Base-by-base conservation (phyloP, 2,329 filamentous ascomycete genomes). In the Escovopsis sp. region DNA sequence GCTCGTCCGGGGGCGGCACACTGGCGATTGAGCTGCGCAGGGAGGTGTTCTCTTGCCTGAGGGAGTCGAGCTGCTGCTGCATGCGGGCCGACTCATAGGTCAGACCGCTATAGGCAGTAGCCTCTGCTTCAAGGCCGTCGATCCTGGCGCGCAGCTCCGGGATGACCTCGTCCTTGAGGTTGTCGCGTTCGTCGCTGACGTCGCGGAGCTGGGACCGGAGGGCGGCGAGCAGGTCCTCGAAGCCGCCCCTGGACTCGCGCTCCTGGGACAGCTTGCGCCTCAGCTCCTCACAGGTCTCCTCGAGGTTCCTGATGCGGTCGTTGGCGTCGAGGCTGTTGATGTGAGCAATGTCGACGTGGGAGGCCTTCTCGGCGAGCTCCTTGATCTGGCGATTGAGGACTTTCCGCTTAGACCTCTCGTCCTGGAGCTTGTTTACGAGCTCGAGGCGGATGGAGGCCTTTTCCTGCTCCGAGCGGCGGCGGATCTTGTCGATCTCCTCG, bases 151-250 rank as follows among this genome's bases (percentile, higher is more conserved):
- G 72, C 35, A 94, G 63, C 48, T 85, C 74, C 14, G 87, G 85
- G 2, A 94, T 75, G 28, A 93, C 67, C 55, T 93, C 84, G 43
- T 96, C 87, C 19, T 84, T 78, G 13, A 96, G 70, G 47, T 92
- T 88, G 56, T 98, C 90, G 35, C 86, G 76, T 58, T 98, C 87
- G 45, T 90, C 87, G 40, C 81, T 73, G 35, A 86, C 74, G 45
- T 76, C 80, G 48, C 87, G 73, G 12, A 96, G 66, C 53, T 98
- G 86, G 17, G 76, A 72, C 46, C 81, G 80, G 46, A 96, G 76
- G 5, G 83, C 88, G 6, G 77, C 75, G 31, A 96, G 67, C 30
- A 98, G 68, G 53, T 94, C 87, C 58, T 96, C 86, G 48, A 96
- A 92, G 54, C 92, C 94, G 50, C 84, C 78, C 55, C 93, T 94